These are phyloP conservation scores for Ligustrum vulgare DNA, from an alignment of 257 asterid species.

Conservation along the genomic window DNA sequence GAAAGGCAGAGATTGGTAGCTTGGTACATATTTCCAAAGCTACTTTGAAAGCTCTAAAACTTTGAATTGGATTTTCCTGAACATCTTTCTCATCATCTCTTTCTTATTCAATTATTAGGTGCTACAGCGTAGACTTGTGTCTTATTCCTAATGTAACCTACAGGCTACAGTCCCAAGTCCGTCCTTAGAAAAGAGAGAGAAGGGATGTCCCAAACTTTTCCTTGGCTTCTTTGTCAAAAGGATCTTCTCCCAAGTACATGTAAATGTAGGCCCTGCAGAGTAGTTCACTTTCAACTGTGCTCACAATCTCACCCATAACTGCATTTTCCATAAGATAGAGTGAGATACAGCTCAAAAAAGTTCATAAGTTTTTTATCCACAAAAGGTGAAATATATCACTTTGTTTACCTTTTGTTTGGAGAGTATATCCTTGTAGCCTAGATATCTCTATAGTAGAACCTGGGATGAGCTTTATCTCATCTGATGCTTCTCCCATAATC, in stretches of 20 bases:
- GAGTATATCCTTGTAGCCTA: constrained; percentile 68
- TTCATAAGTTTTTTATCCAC: background rate
- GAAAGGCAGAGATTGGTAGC: constrained; percentile 24
- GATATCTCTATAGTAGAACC: constrained; percentile 74
- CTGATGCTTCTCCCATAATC: constrained; percentile 74
- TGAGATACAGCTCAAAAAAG: constrained; percentile 5
- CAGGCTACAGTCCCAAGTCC: constrained; percentile 20
- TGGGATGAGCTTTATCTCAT: constrained; percentile 60
- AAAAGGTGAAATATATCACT: background rate
- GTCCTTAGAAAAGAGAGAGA: constrained; percentile 46
- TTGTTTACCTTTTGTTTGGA: constrained; percentile 68
- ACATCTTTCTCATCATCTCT: constrained; percentile 18
- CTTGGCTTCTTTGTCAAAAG: constrained; percentile 74
- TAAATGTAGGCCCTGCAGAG: constrained; percentile 68
- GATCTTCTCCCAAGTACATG: constrained; percentile 73
- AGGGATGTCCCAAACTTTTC: constrained; percentile 64
- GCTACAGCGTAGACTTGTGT: constrained; percentile 23
- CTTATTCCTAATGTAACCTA: constrained; percentile 36
- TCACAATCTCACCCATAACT: constrained; percentile 62
- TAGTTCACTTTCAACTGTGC: constrained; percentile 67
- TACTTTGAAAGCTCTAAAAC: constrained; percentile 15
- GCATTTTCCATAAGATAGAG: constrained; percentile 29
- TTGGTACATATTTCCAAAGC: constrained; percentile 16
- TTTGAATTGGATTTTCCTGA: constrained; percentile 10
- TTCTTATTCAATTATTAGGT: constrained; percentile 39